phyloP scores from a whole-genome alignment of 2,329 filamentous ascomycete species.

The Knoxdaviesia capensis region DNA sequence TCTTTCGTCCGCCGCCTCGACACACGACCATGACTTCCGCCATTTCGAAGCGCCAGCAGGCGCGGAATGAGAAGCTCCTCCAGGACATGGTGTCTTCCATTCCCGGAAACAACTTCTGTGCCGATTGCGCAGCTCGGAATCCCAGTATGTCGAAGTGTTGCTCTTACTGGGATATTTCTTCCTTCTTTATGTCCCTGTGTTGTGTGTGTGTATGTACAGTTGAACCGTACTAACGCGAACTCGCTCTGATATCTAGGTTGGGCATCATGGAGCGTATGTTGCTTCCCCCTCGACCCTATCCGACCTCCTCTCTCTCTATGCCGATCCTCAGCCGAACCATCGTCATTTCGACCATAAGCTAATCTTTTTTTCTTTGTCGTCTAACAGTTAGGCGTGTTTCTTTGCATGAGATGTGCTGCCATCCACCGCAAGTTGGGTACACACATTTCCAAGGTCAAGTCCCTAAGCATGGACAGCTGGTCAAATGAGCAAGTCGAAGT shows the following conservation, averaged over 20 bases:
- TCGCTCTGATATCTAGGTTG: constrained; percentile 38
- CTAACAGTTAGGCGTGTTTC: constrained; percentile 71
- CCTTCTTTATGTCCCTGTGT: not conserved
- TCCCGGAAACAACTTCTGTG: constrained; percentile 81
- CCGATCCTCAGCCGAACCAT: not conserved
- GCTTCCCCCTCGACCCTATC: constrained; percentile 1
- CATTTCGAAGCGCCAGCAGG: constrained; percentile 68
- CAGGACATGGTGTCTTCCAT: constrained; percentile 72
- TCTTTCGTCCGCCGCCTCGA: not conserved
- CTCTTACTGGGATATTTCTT: not conserved
- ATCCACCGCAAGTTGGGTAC: constrained; percentile 93
- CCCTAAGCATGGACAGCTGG: constrained; percentile 97
- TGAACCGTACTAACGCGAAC: constrained; percentile 9
- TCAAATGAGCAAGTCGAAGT: constrained; percentile 91
- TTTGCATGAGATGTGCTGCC: constrained; percentile 93
- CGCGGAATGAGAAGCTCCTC: constrained; percentile 81
- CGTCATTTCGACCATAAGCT: not conserved
- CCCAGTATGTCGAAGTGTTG: constrained; percentile 43
- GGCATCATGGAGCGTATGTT: constrained; percentile 87
- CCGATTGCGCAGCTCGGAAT: constrained; percentile 80
- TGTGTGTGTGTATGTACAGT: not conserved
- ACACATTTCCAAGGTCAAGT: constrained; percentile 97
- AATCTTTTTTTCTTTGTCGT: not conserved
- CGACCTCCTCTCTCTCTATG: not conserved
- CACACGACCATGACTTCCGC: constrained; percentile 3